A percentile compares a stretch with the other conserved stretches of the same genome.
phyloP scores from a whole-genome alignment of 192 early-diverging fungal genomes.

The Linnemannia exigua region DNA sequence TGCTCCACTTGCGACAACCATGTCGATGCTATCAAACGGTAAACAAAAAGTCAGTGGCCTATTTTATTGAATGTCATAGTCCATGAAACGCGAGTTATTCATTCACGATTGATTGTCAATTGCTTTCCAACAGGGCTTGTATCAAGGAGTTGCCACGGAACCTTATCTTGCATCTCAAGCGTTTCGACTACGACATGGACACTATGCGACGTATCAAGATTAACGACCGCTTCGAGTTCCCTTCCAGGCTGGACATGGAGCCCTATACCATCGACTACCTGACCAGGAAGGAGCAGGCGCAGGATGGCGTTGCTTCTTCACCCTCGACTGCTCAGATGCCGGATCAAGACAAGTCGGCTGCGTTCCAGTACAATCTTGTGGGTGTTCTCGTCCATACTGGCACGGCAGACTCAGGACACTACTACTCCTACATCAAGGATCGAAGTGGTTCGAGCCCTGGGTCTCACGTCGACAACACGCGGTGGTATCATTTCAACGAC shows the following conservation, averaged over 20 bases:
- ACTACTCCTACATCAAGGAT: constrained; percentile 69
- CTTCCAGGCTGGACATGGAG: constrained; percentile 66
- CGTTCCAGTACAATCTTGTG: constrained; percentile 62
- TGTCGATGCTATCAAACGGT: constrained; percentile 72
- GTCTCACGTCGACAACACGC: constrained; percentile 1
- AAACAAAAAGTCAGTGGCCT: no score
- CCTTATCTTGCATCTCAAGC: constrained; percentile 74
- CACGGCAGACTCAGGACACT: constrained; percentile 70
- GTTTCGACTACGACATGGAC: constrained; percentile 74
- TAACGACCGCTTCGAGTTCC: constrained; percentile 73
- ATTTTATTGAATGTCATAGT: neutral
- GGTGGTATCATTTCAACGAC: constrained; percentile 70
- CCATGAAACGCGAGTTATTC: neutral
- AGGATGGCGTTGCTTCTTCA: constrained; percentile 37
- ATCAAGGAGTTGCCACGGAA: constrained; percentile 69
- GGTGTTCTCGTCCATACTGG: constrained; percentile 74
- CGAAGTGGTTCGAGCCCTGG: constrained; percentile 2
- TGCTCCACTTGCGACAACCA: constrained; percentile 66
- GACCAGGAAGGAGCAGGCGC: constrained; percentile 53
- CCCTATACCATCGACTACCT: constrained; percentile 65
- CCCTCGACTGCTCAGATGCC: constrained; percentile 7
- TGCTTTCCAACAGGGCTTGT: constrained; percentile 50
- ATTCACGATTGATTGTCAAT: neutral
- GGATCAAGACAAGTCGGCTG: constrained; percentile 27
- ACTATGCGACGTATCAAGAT: constrained; percentile 69